Evolutionary conservation across 2,329 filamentous ascomycete species (phyloP).

Genomic region (Ciborinia camelliae): DNA sequence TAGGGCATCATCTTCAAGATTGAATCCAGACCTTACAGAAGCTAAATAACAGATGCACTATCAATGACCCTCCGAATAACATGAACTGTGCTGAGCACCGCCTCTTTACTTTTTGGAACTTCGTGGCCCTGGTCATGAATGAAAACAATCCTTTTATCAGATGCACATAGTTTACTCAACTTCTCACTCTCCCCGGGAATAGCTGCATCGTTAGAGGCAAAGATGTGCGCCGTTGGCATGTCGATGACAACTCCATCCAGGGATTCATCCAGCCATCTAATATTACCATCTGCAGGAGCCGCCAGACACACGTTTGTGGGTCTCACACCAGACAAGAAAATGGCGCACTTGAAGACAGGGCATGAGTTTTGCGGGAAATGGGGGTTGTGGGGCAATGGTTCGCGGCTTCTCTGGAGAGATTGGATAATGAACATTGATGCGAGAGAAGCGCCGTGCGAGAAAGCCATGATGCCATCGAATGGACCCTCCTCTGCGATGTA

Average conservation of each 20-base stretch:
- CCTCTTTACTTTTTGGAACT: conserved; percentile 1
- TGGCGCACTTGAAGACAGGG: conserved; percentile 1
- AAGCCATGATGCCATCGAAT: conserved; percentile 9
- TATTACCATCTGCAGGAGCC: not conserved
- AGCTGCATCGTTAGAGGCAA: not conserved
- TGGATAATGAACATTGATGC: not conserved
- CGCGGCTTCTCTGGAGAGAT: not conserved
- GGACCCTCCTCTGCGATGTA: conserved; percentile 3
- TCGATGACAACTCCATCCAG: not conserved
- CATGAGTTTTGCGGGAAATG: not conserved
- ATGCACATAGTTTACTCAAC: not conserved
- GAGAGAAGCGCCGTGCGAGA: not conserved
- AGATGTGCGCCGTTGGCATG: not conserved
- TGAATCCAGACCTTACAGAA: no score
- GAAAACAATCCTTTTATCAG: not conserved
- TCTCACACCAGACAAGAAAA: conserved; percentile 4
- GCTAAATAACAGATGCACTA: not conserved
- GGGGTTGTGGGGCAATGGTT: not conserved
- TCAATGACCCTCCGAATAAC: not conserved
- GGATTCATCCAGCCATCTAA: not conserved
- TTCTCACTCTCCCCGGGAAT: not conserved
- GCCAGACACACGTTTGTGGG: not conserved
- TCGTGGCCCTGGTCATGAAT: conserved; percentile 3
- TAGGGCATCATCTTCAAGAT: no score
- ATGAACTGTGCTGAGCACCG: not conserved